Evolutionary conservation across 2,329 filamentous ascomycete species (phyloP).

Genomic region (Grosmannia penicillata): DNA sequence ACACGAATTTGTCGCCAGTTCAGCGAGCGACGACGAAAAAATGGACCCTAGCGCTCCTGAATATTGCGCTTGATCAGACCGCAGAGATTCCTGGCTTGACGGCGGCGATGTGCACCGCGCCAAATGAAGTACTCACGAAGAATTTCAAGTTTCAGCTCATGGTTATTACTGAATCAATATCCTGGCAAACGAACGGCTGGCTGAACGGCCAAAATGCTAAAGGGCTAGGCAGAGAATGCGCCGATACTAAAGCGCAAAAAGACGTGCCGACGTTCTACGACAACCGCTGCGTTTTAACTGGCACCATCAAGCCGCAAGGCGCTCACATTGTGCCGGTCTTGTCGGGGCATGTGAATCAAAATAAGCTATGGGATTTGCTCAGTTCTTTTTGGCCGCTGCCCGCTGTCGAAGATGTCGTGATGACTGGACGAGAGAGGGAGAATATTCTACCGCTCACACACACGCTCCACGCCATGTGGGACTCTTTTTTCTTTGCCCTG

Average conservation of each 20-base stretch:
- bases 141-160: neutral
- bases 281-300: slow-evolving; percentile 1
- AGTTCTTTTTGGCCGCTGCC: neutral
- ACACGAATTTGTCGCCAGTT: neutral
- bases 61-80: neutral
- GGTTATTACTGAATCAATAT: neutral
- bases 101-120: too few species aligned
- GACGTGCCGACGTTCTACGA: neutral
- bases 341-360: neutral
- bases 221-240: neutral
- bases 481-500: neutral
- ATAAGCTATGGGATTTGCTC: neutral
- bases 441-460: neutral
- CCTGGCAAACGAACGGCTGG: neutral
- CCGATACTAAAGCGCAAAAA: neutral
- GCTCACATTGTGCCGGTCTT: neutral
- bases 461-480: neutral
- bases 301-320: neutral
- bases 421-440: neutral
- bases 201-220: neutral
- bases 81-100: neutral
- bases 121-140: neutral
- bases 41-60: neutral
- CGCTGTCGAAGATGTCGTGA: neutral
- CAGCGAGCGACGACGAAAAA: neutral